Conservation (phyloP, 116 monocot species). For the Posidonia oceanica region DNA sequence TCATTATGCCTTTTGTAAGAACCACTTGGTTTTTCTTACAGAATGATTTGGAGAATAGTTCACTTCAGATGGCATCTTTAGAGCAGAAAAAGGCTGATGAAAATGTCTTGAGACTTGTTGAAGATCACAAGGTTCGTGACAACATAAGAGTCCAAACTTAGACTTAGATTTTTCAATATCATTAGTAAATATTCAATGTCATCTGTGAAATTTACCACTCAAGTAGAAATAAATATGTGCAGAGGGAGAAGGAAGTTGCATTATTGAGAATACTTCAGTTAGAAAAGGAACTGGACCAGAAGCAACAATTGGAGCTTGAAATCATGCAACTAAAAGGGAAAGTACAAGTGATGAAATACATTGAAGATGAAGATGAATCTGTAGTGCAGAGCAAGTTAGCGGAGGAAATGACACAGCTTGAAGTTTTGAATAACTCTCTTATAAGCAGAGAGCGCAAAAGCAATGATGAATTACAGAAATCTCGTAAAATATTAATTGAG, state of each 20-base stretch:
- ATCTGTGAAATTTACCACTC: neutral
- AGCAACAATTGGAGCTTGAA: constrained; percentile 46
- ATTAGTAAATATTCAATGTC: neutral
- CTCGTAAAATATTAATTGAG: constrained; percentile 37
- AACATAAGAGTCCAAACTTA: neutral
- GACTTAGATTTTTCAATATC: neutral
- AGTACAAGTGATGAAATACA: constrained; percentile 41
- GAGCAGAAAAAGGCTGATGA: constrained; percentile 41
- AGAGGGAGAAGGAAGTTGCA: constrained; percentile 48
- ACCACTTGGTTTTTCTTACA: constrained; percentile 5
- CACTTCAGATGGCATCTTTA: constrained; percentile 24
- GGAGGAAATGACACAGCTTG: constrained; percentile 30
- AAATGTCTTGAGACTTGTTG: constrained; percentile 38
- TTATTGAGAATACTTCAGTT: constrained; percentile 26
- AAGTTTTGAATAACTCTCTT: constrained; percentile 32
- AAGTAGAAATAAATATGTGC: constrained; percentile 8
- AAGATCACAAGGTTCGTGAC: constrained; percentile 34
- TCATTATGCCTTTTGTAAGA: neutral
- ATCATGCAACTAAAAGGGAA: constrained; percentile 42
- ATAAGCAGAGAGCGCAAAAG: constrained; percentile 41
- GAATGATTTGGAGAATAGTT: constrained; percentile 17
- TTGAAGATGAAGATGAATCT: constrained; percentile 43
- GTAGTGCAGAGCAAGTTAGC: constrained; percentile 29
- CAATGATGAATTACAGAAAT: constrained; percentile 53
- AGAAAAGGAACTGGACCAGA: constrained; percentile 43